Conservation (phyloP, 768 basidiomycete species). For the Aureoboletus auriporus region DNA sequence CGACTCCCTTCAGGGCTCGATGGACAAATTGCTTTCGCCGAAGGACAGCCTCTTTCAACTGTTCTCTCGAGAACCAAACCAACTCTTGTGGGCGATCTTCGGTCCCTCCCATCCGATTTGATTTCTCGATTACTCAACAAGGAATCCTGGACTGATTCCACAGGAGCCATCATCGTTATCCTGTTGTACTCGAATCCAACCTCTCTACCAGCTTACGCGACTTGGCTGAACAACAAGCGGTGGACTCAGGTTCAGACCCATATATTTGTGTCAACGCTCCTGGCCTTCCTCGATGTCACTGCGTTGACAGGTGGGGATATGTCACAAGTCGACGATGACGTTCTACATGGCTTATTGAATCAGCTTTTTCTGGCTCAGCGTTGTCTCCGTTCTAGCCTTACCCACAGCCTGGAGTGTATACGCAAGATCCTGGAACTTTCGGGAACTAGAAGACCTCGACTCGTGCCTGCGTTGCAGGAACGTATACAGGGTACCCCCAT, state of each 20-base stretch:
- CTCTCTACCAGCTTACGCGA: conserved; percentile 21
- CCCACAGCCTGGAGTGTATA: conserved; percentile 23
- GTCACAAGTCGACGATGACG: conserved; percentile 16
- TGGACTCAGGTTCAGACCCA: conserved; percentile 17
- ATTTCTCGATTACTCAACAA: conserved; percentile 38
- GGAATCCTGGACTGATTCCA: conserved; percentile 41
- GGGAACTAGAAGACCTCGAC: conserved; percentile 16
- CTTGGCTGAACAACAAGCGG: conserved; percentile 37
- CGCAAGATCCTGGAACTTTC: conserved; percentile 25
- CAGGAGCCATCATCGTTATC: conserved; percentile 38
- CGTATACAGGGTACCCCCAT: conserved; percentile 25
- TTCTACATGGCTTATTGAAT: conserved; percentile 31
- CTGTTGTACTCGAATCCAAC: conserved; percentile 41
- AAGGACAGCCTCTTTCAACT: conserved; percentile 5
- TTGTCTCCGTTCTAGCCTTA: background rate
- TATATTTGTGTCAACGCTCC: conserved; percentile 37
- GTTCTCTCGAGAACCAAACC: background rate
- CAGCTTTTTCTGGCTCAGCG: conserved; percentile 13
- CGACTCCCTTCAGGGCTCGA: conserved; percentile 28
- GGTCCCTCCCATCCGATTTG: conserved; percentile 16
- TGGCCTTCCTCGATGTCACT: conserved; percentile 44
- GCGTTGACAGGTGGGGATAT: conserved; percentile 18
- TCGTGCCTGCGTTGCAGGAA: conserved; percentile 22
- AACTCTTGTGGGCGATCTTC: background rate
- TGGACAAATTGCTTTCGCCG: conserved; percentile 13